Base-by-base conservation (phyloP, 768 basidiomycete species). In the Termitomyces sp. region DNA sequence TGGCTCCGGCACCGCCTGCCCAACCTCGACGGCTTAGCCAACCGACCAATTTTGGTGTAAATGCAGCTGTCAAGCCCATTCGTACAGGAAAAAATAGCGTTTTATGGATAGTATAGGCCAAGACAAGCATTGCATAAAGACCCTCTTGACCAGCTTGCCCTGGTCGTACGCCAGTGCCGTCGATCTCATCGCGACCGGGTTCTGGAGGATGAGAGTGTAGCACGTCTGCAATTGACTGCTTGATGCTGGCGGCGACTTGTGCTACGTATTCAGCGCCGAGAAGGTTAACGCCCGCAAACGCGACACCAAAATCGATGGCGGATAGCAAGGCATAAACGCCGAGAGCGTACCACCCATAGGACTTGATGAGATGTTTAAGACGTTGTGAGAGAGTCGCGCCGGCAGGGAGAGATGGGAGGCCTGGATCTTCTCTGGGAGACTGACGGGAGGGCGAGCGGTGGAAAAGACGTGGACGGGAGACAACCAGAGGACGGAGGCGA, bases 81-180 rank as follows among this genome's bases (percentile, higher is more conserved):
- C 97, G 78, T 23, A 99, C 70, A 9, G 97, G 97, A 21, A 98
- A 68, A 67, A 98, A 90, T 1, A 93, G 66, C 0, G 92, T 96
- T 75, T 99, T 99, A 81, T 99, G 97, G 52, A 99, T 83, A 19
- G 90, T 88, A 71, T 95, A 99, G 3, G 97, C 96, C 63, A 98
- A 76, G 0, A 92, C 83, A 27, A 97, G 72, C 85, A 97, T 95
- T 27, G 96, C 94, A 70, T 92, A 95, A 17, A 97, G 74, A 16
- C 91, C 85, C 67, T 91, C 89, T 8, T 84, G 79, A 1, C 86
- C 81, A 17, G 52, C 14, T 43, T 43, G 41, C 3, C 37, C 49
- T 35, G 70, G 60, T 3, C 67, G 67, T 23, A 68, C 62, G 6
- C 65, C 61, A 12, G 73, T 64, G 54, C 63, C 67, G 21, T 89